A percentile compares a stretch with the other conserved stretches of the same genome.
Evolutionary conservation across 208 protist species (phyloP).

Genomic region (Willaertia magna): DNA sequence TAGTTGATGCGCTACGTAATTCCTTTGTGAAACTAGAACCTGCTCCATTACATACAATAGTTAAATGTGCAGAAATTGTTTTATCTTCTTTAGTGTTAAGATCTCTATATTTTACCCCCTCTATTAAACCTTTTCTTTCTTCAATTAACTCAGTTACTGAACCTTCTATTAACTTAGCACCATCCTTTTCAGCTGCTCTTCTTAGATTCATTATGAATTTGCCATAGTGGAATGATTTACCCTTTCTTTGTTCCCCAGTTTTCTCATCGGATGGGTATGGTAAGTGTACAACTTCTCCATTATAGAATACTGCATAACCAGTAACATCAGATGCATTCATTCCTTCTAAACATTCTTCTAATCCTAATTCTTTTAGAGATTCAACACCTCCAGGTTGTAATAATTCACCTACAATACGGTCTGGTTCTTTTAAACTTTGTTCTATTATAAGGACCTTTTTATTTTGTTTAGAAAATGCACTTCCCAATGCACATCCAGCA

Average conservation of each 20-base stretch:
- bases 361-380: slow-evolving; percentile 58
- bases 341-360: slow-evolving; percentile 56
- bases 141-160: background rate
- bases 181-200: slow-evolving; percentile 45
- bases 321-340: slow-evolving; percentile 58
- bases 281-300: slow-evolving; percentile 44
- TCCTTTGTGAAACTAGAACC: slow-evolving; percentile 70
- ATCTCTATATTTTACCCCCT: slow-evolving; percentile 20
- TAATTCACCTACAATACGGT: slow-evolving; percentile 85
- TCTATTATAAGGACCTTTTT: background rate
- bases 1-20: slow-evolving; percentile 58
- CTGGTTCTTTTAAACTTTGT: slow-evolving; percentile 53
- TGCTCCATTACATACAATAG: slow-evolving; percentile 79
- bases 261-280: slow-evolving; percentile 39
- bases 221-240: slow-evolving; percentile 77
- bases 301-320: slow-evolving; percentile 67
- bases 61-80: slow-evolving; percentile 48
- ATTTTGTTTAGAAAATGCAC: background rate
- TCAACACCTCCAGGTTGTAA: slow-evolving; percentile 79
- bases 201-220: slow-evolving; percentile 75
- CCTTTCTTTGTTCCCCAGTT: slow-evolving; percentile 30
- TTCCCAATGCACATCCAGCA: background rate
- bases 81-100: slow-evolving; percentile 5
- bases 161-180: background rate
- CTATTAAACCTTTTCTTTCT: background rate